Evolutionary conservation across 2,329 filamentous ascomycete species (phyloP).

Genomic region (Monosporascus sp.): DNA sequence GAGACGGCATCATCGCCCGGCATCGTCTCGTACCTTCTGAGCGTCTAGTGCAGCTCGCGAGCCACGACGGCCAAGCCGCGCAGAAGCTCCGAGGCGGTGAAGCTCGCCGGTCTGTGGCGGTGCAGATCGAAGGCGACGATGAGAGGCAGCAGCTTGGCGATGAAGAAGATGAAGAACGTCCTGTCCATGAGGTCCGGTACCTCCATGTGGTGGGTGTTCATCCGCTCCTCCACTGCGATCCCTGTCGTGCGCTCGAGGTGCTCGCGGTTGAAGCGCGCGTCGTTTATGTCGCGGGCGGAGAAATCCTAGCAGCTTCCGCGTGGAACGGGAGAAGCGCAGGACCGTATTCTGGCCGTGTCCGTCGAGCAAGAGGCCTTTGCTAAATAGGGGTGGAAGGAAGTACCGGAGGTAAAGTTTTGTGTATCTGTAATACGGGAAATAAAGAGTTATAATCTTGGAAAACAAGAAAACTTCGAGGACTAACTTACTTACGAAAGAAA

Average conservation of each 20-base stretch:
- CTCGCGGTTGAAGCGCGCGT: not conserved
- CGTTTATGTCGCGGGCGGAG: not conserved
- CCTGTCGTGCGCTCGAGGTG: not conserved
- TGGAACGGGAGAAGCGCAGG: not conserved
- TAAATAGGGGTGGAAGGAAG: not conserved
- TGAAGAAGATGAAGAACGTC: not conserved
- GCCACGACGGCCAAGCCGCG: not conserved
- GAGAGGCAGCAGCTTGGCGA: not conserved
- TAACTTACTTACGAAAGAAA: not conserved
- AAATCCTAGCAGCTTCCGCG: not conserved
- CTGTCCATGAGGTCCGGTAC: not conserved
- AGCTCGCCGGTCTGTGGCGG: not conserved
- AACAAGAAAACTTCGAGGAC: not conserved
- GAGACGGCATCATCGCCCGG: not conserved
- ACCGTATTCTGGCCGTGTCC: not conserved
- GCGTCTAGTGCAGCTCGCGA: not conserved
- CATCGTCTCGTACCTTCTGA: not conserved
- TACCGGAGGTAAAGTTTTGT: not conserved
- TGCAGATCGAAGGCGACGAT: not conserved
- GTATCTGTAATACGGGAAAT: not conserved
- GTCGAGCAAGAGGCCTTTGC: not conserved
- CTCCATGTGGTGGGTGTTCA: not conserved
- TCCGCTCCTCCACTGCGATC: not conserved
- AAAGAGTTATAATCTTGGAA: not conserved
- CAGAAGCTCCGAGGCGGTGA: not conserved